Percentiles rank a stretch among this genome's conserved stretches.
Evolutionary conservation across 139 green algal species (phyloP).

Genomic region (Haematococcus lacustris): DNA sequence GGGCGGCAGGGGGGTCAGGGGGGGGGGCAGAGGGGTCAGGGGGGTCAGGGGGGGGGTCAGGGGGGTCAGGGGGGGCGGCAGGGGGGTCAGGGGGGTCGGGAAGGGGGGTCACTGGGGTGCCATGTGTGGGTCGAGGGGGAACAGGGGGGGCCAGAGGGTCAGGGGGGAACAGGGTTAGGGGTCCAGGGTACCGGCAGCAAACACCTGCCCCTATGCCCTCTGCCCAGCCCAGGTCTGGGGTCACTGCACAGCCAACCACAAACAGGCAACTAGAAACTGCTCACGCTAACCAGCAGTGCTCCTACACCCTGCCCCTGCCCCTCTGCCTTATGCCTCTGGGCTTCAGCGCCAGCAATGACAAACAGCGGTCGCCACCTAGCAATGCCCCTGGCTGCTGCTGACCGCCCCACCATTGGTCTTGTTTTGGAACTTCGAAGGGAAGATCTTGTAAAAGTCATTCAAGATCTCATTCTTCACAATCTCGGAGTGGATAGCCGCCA

Average conservation of each 20-base stretch:
- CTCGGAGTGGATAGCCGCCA: slow-evolving; percentile 90
- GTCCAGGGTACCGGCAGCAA: no score
- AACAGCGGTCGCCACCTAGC: neutral
- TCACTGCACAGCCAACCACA: no score
- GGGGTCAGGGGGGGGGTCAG: neutral
- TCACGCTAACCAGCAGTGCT: no score
- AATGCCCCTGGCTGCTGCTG: neutral
- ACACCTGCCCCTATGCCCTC: no score
- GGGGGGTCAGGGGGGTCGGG: neutral
- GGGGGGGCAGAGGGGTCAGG: neutral
- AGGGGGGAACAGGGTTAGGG: no score
- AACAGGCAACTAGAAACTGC: no score
- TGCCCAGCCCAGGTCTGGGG: no score
- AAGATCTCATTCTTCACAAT: slow-evolving; percentile 85
- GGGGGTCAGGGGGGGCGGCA: neutral
- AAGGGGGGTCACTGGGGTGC: no score
- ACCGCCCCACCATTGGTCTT: slow-evolving; percentile 84
- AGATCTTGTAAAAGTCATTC: slow-evolving; percentile 66
- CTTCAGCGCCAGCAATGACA: neutral
- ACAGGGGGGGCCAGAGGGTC: no score
- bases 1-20: no score
- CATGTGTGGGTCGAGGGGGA: no score
- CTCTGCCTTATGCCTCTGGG: neutral
- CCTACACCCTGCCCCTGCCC: no score
- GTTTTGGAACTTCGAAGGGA: slow-evolving; percentile 89